These are phyloP conservation scores for Arabis hirsuta DNA, from an alignment of 345 rosid species.

Conservation along the genomic window DNA sequence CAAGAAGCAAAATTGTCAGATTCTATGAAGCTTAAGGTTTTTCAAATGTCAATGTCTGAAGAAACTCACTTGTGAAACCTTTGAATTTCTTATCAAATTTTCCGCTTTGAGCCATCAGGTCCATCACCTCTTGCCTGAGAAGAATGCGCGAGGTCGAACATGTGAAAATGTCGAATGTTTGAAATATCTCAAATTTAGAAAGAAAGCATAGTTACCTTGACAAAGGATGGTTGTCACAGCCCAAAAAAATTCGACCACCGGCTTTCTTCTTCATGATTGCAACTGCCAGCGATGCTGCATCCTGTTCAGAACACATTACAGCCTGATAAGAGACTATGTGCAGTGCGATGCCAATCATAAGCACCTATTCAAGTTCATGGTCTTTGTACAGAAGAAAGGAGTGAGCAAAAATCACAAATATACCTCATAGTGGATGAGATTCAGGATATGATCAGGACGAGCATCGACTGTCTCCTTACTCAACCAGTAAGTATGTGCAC, in stretches of 20 bases:
- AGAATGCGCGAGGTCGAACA: neutral
- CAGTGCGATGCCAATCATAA: neutral
- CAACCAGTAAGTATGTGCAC: constrained; percentile 92
- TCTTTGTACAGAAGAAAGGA: constrained; percentile 5
- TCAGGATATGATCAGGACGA: constrained; percentile 90
- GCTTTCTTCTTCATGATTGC: constrained; percentile 80
- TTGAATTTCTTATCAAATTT: constrained; percentile 69
- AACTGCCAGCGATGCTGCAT: constrained; percentile 88
- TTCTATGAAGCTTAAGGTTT: constrained; percentile 3
- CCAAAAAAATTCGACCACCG: constrained; percentile 73
- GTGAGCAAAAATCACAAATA: constrained; percentile 11
- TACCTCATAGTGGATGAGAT: constrained; percentile 98
- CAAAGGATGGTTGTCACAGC: constrained; percentile 95
- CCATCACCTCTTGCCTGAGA: constrained; percentile 92
- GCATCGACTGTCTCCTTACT: constrained; percentile 66
- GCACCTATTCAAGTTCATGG: constrained; percentile 5
- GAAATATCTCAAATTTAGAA: constrained; percentile 1
- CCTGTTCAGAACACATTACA: constrained; percentile 52
- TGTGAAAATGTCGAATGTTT: constrained; percentile 3
- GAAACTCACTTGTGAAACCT: constrained; percentile 72
- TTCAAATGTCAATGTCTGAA: neutral
- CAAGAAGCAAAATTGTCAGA: constrained; percentile 35
- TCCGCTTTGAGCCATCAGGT: constrained; percentile 75
- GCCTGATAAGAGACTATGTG: constrained; percentile 17
- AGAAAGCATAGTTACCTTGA: constrained; percentile 62